A percentile compares a stretch with the other conserved stretches of the same genome.
phyloP scores from a whole-genome alignment of 768 basidiomycete genomes.

The Rubroboletus satanas region DNA sequence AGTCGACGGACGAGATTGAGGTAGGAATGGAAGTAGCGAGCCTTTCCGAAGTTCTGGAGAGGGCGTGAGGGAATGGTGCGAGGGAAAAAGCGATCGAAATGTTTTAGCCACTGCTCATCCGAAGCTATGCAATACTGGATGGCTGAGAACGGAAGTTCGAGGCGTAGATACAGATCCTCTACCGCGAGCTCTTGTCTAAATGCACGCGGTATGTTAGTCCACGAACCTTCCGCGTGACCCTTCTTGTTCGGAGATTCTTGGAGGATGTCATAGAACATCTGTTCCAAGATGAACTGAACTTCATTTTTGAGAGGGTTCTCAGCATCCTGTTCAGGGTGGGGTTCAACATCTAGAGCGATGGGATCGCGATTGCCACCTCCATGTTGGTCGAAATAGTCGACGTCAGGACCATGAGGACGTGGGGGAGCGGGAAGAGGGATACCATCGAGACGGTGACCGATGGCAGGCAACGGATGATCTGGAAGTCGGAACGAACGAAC shows the following conservation, averaged over 20 bases:
- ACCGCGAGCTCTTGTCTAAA: background rate
- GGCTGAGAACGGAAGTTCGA: background rate
- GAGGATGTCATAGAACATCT: slow-evolving; percentile 1
- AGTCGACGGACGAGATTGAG: background rate
- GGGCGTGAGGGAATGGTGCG: background rate
- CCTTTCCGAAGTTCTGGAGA: background rate
- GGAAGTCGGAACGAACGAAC: background rate
- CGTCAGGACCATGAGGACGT: background rate
- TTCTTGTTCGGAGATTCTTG: background rate
- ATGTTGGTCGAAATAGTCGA: background rate
- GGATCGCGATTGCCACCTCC: background rate
- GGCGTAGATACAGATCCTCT: background rate
- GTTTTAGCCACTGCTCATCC: background rate
- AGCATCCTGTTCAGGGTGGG: background rate
- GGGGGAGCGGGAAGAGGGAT: background rate
- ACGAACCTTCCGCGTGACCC: background rate
- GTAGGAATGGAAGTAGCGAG: background rate
- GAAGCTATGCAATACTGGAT: too few relatives aligned
- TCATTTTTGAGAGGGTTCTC: background rate
- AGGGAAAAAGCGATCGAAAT: background rate
- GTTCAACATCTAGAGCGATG: too few relatives aligned
- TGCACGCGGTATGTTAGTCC: background rate
- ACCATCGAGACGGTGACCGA: background rate
- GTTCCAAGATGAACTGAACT: background rate
- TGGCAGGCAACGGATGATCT: background rate